Conservation (phyloP, 805 yeast species). For the Sugiyamaella floridensis region DNA sequence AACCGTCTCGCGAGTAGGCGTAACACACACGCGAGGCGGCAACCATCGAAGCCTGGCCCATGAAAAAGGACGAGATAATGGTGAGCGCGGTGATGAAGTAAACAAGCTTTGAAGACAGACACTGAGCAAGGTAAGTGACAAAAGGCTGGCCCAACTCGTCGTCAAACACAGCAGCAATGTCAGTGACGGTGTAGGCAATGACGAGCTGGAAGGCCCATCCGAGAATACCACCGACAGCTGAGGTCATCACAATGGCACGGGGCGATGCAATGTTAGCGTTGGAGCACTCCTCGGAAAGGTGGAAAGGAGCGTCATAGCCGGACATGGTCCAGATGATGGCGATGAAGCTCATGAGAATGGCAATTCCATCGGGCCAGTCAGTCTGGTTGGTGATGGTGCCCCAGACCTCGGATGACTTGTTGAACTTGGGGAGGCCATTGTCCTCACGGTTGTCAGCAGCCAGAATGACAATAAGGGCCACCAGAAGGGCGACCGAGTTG, state of each 20-base stretch:
- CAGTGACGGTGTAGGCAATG: slow-evolving; percentile 54
- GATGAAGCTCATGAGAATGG: slow-evolving; percentile 43
- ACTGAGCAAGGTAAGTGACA: slow-evolving; percentile 47
- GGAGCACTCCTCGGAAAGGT: slow-evolving; percentile 63
- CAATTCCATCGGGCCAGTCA: slow-evolving; percentile 57
- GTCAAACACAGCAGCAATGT: slow-evolving; percentile 38
- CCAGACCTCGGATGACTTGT: slow-evolving; percentile 47
- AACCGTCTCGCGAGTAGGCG: slow-evolving; percentile 62
- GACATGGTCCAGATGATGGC: slow-evolving; percentile 50
- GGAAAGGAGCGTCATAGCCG: slow-evolving; percentile 71
- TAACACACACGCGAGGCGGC: slow-evolving; percentile 62
- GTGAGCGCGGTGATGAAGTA: slow-evolving; percentile 40
- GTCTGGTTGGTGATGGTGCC: slow-evolving; percentile 45
- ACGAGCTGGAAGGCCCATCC: slow-evolving; percentile 55
- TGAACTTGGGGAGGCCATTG: slow-evolving; percentile 35
- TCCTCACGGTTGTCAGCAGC: slow-evolving; percentile 40
- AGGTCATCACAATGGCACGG: slow-evolving; percentile 56
- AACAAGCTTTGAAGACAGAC: slow-evolving; percentile 38
- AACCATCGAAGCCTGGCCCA: slow-evolving; percentile 55
- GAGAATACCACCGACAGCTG: slow-evolving; percentile 46
- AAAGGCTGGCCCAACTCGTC: slow-evolving; percentile 56
- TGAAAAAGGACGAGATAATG: slow-evolving; percentile 39
- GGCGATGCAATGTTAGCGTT: slow-evolving; percentile 62
- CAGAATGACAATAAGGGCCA: slow-evolving; percentile 49
- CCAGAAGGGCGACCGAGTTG: slow-evolving; percentile 43